phyloP scores from a whole-genome alignment of 352 stramenopile species.

The Blastocystis sp. region DNA sequence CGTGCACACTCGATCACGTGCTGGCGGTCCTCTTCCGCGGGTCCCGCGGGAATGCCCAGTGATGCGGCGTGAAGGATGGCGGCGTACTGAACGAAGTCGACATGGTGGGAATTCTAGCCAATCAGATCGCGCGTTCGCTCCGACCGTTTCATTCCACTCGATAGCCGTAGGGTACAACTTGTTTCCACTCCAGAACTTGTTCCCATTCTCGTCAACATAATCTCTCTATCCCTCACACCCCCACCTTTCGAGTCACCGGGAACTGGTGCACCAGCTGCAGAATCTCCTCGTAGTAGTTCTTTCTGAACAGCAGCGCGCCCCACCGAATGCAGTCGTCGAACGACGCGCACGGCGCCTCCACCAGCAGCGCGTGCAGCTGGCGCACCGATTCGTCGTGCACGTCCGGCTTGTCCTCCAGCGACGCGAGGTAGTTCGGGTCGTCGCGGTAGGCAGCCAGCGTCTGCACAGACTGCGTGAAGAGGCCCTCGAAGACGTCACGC shows the following conservation, averaged over 20 bases:
- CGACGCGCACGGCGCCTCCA: constrained; percentile 71
- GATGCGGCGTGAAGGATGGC: constrained; percentile 87
- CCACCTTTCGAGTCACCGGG: constrained; percentile 74
- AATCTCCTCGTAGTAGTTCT: constrained; percentile 96
- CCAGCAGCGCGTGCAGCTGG: constrained; percentile 27
- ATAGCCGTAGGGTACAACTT: constrained; percentile 92
- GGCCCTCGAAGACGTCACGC: constrained; percentile 96
- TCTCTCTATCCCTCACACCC: constrained; percentile 70
- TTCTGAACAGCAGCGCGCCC: constrained; percentile 93
- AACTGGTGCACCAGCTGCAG: constrained; percentile 97
- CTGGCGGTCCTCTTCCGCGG: neutral
- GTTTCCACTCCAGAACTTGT: constrained; percentile 94
- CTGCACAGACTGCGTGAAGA: constrained; percentile 92
- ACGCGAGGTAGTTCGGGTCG: constrained; percentile 73
- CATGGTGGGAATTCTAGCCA: constrained; percentile 45
- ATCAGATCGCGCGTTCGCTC: constrained; percentile 74
- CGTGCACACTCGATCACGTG: neutral
- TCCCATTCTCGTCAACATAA: constrained; percentile 87
- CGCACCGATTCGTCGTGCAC: constrained; percentile 47
- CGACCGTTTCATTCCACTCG: constrained; percentile 85
- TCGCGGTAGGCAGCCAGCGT: constrained; percentile 90
- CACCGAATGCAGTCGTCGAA: constrained; percentile 96
- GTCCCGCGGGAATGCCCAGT: constrained; percentile 70
- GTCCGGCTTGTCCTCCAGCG: constrained; percentile 37
- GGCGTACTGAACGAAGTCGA: constrained; percentile 91